Evolutionary conservation across 257 asterid genomes (phyloP).

Genomic region (Thymus mandschuricus): DNA sequence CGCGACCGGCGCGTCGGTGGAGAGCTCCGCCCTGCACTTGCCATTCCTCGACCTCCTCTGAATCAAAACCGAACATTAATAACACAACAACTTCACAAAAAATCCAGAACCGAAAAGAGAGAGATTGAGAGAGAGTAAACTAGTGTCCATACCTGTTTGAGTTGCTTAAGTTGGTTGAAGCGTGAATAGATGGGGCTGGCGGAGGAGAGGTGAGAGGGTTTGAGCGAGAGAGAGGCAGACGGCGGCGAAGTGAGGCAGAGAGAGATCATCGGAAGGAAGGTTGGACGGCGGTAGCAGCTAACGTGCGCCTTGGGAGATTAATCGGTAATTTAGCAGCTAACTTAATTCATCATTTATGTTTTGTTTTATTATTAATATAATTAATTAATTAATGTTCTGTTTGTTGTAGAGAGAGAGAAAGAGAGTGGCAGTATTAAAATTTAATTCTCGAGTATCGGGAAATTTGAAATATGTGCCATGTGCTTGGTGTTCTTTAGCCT

Average conservation of each 20-base stretch:
- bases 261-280: constrained; percentile 51
- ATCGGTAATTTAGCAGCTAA: constrained; percentile 19
- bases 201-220: constrained; percentile 38
- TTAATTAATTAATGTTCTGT: neutral
- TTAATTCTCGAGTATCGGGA: constrained; percentile 12
- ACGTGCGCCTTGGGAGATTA: constrained; percentile 37
- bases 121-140: neutral
- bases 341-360: neutral
- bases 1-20: constrained; percentile 75
- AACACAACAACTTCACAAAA: neutral
- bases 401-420: no score
- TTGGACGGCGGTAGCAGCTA: constrained; percentile 42
- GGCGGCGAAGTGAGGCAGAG: constrained; percentile 46
- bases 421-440: neutral
- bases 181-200: constrained; percentile 40
- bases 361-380: neutral
- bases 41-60: constrained; percentile 57
- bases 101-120: neutral
- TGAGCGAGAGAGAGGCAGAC: constrained; percentile 38
- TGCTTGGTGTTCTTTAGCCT: neutral
- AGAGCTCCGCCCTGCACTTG: constrained; percentile 76
- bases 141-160: constrained; percentile 38
- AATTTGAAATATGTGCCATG: constrained; percentile 37
- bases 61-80: constrained; percentile 29
- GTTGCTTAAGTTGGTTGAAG: constrained; percentile 36